phyloP scores from a whole-genome alignment of 352 stramenopile genomes.

The Pythium pectinolyticum region DNA sequence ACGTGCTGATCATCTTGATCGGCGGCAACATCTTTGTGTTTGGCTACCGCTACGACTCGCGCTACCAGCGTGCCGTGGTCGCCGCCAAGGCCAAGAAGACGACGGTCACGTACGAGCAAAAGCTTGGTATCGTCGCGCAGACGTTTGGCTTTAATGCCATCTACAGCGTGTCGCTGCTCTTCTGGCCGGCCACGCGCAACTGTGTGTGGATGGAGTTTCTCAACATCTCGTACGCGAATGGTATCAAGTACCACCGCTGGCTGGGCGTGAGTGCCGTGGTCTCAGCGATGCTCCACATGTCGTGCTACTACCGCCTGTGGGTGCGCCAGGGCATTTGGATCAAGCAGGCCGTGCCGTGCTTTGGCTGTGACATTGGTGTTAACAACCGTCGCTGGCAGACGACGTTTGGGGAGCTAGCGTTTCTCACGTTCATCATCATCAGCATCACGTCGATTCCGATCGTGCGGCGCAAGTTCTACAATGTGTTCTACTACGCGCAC shows the following conservation, averaged over 20 bases:
- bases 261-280: slow-evolving; percentile 33
- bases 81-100: slow-evolving; percentile 35
- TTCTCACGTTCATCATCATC: slow-evolving; percentile 39
- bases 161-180: slow-evolving; percentile 76
- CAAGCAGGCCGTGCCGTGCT: slow-evolving; percentile 38
- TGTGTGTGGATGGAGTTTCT: slow-evolving; percentile 46
- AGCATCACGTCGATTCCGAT: slow-evolving; percentile 32
- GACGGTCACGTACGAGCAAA: slow-evolving; percentile 43
- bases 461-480: slow-evolving; percentile 40
- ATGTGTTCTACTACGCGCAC: slow-evolving; percentile 46
- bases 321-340: slow-evolving; percentile 16
- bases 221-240: slow-evolving; percentile 44
- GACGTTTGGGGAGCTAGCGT: slow-evolving; percentile 40
- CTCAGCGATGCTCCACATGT: slow-evolving; percentile 32
- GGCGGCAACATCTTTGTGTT: slow-evolving; percentile 60
- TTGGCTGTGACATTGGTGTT: slow-evolving; percentile 35
- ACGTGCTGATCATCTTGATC: slow-evolving; percentile 39
- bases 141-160: slow-evolving; percentile 61
- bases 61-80: slow-evolving; percentile 19
- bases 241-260: slow-evolving; percentile 47
- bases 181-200: slow-evolving; percentile 35
- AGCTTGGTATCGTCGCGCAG: slow-evolving; percentile 45
- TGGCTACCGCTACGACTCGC: slow-evolving; percentile 36
- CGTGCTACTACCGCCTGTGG: slow-evolving; percentile 38
- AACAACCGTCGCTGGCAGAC: slow-evolving; percentile 45